Evolutionary conservation across 2,329 filamentous ascomycete species (phyloP).

Genomic region (Paracoccidioides lutzii): DNA sequence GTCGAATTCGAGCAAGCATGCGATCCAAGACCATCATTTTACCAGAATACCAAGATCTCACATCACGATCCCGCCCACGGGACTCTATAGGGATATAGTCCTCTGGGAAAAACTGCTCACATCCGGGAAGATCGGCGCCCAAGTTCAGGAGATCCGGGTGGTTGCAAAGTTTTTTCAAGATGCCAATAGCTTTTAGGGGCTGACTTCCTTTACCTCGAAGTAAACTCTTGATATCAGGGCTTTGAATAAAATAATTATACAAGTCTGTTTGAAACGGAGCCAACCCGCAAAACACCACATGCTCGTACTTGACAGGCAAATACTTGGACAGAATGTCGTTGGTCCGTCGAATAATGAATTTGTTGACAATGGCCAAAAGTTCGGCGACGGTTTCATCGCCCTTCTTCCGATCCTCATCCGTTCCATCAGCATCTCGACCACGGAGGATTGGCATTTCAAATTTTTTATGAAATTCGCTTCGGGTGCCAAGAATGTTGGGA

Average conservation of each 20-base stretch:
- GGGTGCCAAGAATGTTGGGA: conserved; percentile 75
- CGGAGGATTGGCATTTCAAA: conserved; percentile 87
- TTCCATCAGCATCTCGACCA: conserved; percentile 80
- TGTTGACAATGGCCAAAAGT: conserved; percentile 77
- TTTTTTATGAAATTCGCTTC: conserved; percentile 82
- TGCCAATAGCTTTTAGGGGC: conserved; percentile 87
- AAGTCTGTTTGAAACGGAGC: conserved; percentile 84
- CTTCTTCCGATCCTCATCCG: conserved; percentile 65
- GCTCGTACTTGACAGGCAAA: conserved; percentile 94
- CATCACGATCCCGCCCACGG: conserved; percentile 76
- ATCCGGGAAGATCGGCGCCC: conserved; percentile 71
- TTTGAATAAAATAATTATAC: conserved; percentile 95
- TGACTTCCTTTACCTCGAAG: conserved; percentile 90
- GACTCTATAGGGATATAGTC: conserved; percentile 82
- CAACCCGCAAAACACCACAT: conserved; percentile 94
- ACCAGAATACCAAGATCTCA: conserved; percentile 92
- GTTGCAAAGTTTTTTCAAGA: conserved; percentile 97
- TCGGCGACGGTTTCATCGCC: conserved; percentile 75
- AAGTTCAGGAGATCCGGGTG: conserved; percentile 87
- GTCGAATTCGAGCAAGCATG: conserved; percentile 89
- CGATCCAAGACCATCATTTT: conserved; percentile 98
- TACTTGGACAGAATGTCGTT: conserved; percentile 99
- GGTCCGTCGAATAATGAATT: conserved; percentile 93
- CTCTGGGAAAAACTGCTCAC: conserved; percentile 65
- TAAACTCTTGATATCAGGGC: conserved; percentile 83